These are phyloP conservation scores for Torrubiella hemipterigena DNA, from an alignment of 2,329 filamentous ascomycete genomes.

Conservation along the genomic window DNA sequence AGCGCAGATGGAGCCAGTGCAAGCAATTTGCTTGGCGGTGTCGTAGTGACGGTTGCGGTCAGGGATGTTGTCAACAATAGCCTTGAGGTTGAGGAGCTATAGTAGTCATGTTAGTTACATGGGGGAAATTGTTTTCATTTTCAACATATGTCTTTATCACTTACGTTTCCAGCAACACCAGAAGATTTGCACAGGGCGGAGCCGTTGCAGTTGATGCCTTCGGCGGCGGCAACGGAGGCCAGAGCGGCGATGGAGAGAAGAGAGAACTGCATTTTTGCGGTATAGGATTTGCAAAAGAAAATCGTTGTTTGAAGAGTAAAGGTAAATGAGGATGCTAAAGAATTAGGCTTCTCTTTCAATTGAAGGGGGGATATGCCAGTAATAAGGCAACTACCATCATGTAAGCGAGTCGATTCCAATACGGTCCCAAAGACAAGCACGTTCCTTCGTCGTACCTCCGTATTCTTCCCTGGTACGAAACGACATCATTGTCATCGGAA, in stretches of 20 bases:
- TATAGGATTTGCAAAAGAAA: background rate
- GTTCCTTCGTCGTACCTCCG: no score
- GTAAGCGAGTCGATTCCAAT: no score
- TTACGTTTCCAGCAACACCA: slow-evolving; percentile 5
- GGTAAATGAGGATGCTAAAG: no score
- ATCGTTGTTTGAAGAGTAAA: background rate
- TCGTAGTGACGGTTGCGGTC: slow-evolving; percentile 7
- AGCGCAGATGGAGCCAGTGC: slow-evolving; percentile 6
- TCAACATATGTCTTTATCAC: background rate
- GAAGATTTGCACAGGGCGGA: slow-evolving; percentile 8
- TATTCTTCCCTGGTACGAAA: no score
- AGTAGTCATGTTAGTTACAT: background rate
- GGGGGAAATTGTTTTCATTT: background rate
- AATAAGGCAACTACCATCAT: no score
- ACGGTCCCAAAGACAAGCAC: no score
- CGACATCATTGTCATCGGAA: no score
- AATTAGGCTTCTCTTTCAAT: no score
- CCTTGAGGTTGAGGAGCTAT: slow-evolving; percentile 5
- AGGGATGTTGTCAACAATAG: slow-evolving; percentile 7
- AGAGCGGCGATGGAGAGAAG: background rate
- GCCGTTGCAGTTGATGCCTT: slow-evolving; percentile 10
- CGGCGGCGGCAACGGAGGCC: slow-evolving; percentile 2
- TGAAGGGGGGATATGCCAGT: no score
- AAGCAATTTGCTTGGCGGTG: slow-evolving; percentile 7
- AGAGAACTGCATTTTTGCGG: background rate